Conservation (phyloP, 352 stramenopile genomes). For the Albugo candida region DNA sequence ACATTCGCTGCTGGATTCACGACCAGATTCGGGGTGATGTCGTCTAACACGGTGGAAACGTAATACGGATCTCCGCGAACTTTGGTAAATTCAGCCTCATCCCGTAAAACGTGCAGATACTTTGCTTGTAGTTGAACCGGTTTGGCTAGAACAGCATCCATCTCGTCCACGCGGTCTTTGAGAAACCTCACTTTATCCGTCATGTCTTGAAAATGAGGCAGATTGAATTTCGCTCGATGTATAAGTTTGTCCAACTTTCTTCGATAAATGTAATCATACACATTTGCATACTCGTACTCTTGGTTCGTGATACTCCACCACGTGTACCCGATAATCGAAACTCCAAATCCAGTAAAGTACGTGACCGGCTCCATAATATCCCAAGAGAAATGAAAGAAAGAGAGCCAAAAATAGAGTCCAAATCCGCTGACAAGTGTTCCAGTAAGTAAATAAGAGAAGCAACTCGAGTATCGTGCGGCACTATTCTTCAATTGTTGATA, state of each 20-base stretch:
- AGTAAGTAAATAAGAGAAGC: constrained; percentile 30
- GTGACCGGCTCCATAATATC: constrained; percentile 83
- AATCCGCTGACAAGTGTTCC: constrained; percentile 52
- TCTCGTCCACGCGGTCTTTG: constrained; percentile 20
- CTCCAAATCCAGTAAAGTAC: constrained; percentile 73
- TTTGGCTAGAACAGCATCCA: constrained; percentile 43
- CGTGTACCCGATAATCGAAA: constrained; percentile 52
- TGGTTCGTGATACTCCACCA: constrained; percentile 76
- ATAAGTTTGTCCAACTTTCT: constrained; percentile 35
- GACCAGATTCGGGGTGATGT: too few relatives aligned
- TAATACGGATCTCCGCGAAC: background rate
- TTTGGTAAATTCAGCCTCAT: constrained; percentile 5
- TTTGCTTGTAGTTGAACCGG: constrained; percentile 38
- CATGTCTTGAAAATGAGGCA: constrained; percentile 21
- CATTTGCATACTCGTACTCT: constrained; percentile 79
- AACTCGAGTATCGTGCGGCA: constrained; percentile 37
- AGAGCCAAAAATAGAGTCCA: constrained; percentile 73
- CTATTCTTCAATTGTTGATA: constrained; percentile 33
- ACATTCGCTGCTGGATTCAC: too few relatives aligned
- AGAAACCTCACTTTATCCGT: constrained; percentile 17
- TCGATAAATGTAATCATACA: constrained; percentile 73
- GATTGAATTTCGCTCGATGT: constrained; percentile 32
- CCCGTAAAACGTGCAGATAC: constrained; percentile 33
- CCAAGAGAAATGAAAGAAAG: constrained; percentile 79
- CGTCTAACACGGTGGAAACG: background rate